Evolutionary conservation across 345 rosid species (phyloP), one percentile per base, ranked within the genome.

Genomic region (Alliaria petiolata): DNA sequence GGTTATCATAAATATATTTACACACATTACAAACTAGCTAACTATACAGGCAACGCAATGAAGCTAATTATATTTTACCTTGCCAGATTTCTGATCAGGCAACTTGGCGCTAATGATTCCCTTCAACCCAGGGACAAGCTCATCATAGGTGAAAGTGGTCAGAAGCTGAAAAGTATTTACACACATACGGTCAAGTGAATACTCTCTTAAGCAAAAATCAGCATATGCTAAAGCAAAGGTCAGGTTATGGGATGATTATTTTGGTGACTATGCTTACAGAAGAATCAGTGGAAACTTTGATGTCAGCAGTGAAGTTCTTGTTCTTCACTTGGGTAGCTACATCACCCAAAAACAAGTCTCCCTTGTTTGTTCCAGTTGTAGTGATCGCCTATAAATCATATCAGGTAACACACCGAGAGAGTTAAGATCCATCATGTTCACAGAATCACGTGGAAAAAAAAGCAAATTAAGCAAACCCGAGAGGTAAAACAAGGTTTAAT

Each of bases 51-150:
- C 25, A 22, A 57, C 0, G 40, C 20, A 55, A 7, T 20, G 34
- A 65, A 16, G 55, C 14, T 31, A 17, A 2, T 47, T 30, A 28
- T 14, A 28, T 0, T 34, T 25, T 62, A 77, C 99, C 96, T 88
- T 95, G 69, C 97, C 95, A 78, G 98, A 92, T 79, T 84, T 87
- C 85, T 92, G 97, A 73, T 95, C 99, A 57, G 99, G 99, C 26
- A 92, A 75, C 61, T 62, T 81, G 62, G 93, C 89, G 81, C 89
- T 90, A 60, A 92, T 52, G 69, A 95, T 90, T 12, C 92, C 59
- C 92, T 95, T 95, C 33, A 95, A 68, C 39, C 99, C 98, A 34
- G 95, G 99, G 25, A 98, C 82, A 73, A 87, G 86, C 76, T 95
- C 99, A 58, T 95, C 91, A n/a, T 84, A 15, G 3, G 98, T 92